Evolutionary conservation across 805 yeast genomes (phyloP), one percentile per base, ranked within the genome.

Genomic region (Cyberlindnera mycetangii): DNA sequence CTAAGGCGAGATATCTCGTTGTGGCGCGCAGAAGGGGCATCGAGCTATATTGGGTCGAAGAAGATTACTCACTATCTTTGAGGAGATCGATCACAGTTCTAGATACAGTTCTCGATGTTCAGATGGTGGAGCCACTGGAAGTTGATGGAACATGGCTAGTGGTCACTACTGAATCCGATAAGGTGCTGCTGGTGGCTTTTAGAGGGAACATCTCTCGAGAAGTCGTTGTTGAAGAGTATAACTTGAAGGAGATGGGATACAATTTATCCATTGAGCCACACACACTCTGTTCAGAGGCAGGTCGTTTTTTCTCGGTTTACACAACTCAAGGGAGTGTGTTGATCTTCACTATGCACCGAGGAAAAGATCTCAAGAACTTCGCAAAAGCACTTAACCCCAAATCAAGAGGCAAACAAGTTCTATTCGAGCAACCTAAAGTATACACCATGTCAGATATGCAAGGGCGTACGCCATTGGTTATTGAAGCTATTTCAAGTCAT

Each of bases 321-420:
- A 54, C 60, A 2, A 41, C 34, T 8, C 54, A 56, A 35, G 61
- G 61, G 0, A 42, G 38, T 7, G 28, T 49, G 2, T 39, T 43
- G 6, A 18, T 53, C 7, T 55, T 46, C 31, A 39, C 44, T 4
- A 18, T 50, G 15, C 41, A 44, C 22, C 41, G 49, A 22, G 30
- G 38, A 8, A 49, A 42, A 22, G 51, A 50, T 18, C 20, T 42
- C 25, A 40, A 45, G 37, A 52, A 52, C 32, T 52, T 52, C 28
- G 44, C 30, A 12, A 50, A 44, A 39, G 52, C 55, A 4, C 39
- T 47, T 7, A 41, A 37, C 11, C 32, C 41, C 10, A 27, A 36
- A 15, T 20, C 27, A 10, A 46, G 40, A 27, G 12, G 31, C 10
- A 25, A 19, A 7, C 47, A 39, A 33, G 33, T 19, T 20, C 21